These are phyloP conservation scores for Torulaspora quercuum DNA, from an alignment of 805 yeast genomes.

Conservation along the genomic window DNA sequence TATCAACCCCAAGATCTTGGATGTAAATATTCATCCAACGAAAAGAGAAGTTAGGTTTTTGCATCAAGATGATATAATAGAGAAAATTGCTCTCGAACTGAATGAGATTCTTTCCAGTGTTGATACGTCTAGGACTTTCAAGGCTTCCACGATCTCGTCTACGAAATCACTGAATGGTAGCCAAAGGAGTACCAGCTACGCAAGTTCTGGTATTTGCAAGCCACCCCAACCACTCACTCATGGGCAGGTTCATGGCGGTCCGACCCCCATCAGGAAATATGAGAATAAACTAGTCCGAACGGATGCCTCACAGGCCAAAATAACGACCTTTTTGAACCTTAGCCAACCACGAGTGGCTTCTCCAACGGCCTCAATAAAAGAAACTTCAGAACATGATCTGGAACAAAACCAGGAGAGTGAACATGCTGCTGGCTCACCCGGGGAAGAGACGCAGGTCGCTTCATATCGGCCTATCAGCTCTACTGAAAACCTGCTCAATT, in stretches of 20 bases:
- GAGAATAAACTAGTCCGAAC: constrained; percentile 37
- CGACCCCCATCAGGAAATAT: constrained; percentile 23
- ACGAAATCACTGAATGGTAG: constrained; percentile 19
- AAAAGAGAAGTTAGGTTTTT: constrained; percentile 87
- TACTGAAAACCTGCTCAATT: constrained; percentile 7
- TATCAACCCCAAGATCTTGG: constrained; percentile 67
- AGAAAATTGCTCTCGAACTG: constrained; percentile 48
- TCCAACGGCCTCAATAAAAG: neutral
- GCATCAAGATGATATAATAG: constrained; percentile 81
- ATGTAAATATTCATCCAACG: constrained; percentile 95
- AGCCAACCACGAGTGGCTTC: constrained; percentile 2
- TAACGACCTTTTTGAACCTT: constrained; percentile 26
- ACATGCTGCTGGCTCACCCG: neutral
- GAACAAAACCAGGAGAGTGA: too few relatives aligned
- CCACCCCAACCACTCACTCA: constrained; percentile 5
- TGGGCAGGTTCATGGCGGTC: constrained; percentile 8
- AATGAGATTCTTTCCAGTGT: constrained; percentile 50
- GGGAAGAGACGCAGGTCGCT: constrained; percentile 1
- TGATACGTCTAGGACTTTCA: constrained; percentile 67
- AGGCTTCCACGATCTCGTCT: constrained; percentile 56
- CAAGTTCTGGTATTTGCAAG: constrained; percentile 4
- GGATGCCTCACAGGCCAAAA: constrained; percentile 34
- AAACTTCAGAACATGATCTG: too few relatives aligned
- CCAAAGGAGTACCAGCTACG: neutral
- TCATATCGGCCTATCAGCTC: neutral